phyloP scores from a whole-genome alignment of 495 filamentous ascomycete species.

The Aspergillus coremiiformis region DNA sequence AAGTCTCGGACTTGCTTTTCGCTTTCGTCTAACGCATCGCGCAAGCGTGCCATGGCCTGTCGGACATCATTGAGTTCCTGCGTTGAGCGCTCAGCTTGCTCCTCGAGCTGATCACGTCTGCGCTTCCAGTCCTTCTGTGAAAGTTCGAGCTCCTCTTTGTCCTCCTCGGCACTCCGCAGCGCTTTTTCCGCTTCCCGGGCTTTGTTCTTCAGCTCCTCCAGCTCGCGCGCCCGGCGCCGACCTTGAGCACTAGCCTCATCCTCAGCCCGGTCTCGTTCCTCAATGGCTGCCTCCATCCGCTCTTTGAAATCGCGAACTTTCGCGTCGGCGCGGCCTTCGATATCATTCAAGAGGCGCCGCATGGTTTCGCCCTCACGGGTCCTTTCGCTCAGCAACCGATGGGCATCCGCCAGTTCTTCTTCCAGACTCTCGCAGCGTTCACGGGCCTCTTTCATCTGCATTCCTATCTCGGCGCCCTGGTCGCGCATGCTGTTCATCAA shows the following conservation, averaged over 20 bases:
- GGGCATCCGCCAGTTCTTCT: constrained; percentile 84
- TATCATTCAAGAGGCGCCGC: constrained; percentile 79
- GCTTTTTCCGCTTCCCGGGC: constrained; percentile 72
- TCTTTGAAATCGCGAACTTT: constrained; percentile 84
- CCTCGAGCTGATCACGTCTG: constrained; percentile 67
- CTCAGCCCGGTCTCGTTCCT: constrained; percentile 88
- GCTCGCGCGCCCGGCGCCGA: constrained; percentile 67
- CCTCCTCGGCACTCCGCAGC: constrained; percentile 60
- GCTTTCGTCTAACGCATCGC: constrained; percentile 74
- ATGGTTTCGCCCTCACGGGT: constrained; percentile 95
- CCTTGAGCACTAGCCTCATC: constrained; percentile 77
- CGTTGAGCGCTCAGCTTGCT: constrained; percentile 53
- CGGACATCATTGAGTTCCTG: constrained; percentile 70
- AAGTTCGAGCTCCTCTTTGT: constrained; percentile 62
- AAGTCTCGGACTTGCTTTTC: constrained; percentile 75
- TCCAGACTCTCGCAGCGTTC: constrained; percentile 80
- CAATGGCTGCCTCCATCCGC: constrained; percentile 76
- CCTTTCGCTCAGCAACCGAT: constrained; percentile 79
- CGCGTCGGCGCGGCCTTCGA: constrained; percentile 70
- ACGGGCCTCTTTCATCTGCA: constrained; percentile 86
- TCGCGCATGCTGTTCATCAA: constrained; percentile 88
- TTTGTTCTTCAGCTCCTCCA: constrained; percentile 75
- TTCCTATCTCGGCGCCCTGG: constrained; percentile 78
- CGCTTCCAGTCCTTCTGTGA: constrained; percentile 66
- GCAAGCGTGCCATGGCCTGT: constrained; percentile 68